Base-by-base conservation (phyloP, 2,329 filamentous ascomycete genomes). In the Cordyceps militaris region DNA sequence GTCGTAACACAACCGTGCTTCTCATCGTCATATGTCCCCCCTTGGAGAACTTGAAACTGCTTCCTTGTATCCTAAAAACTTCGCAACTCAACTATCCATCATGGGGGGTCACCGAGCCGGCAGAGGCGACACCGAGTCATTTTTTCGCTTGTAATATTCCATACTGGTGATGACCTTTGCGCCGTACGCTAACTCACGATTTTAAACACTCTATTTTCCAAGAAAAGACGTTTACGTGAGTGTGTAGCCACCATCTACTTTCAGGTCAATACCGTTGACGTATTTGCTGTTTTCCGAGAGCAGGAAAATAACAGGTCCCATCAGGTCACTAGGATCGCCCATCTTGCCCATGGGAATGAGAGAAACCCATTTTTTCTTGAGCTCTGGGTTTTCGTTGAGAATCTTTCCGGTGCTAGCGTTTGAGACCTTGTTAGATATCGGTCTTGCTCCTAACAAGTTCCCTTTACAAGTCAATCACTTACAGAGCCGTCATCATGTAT, bases 401-500 rank as follows among this genome's bases (percentile, higher is more conserved):
- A 97, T 97, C 78, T 96, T 96, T 76, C 91, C 85, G 43, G 91
- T 97, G 55, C 89, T 95, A 36, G 62, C 38, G 21, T 55, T 38
- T 21, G 56, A n/a, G 7, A 23, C 21, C 9, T 4, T 42, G n/a
- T 61, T 48, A 57, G 47, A 26, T 11, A 26, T 43, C 23, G 24
- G 16, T 5, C 9, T 50, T 14, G n/a, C 10, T 8, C 14, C 28
- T 9, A 1, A 28, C 19, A 48, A 32, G 28, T 32, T 21, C 38
- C 5, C 16, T 1, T 2, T 10, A 9, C n/a, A 42, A 19, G 16
- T n/a, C n/a, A 23, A 40, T 3, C 40, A 76, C 88, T 83, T 79
- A 93, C 88, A 97, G 76, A 59, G 91, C 89, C 16, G 93, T 97
- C 64, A 96, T 77, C 93, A 97, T 97, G 74, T 97, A 97, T 46